Conservation (phyloP, 2,329 filamentous ascomycete species). For the Xylariomycetidae sp. region DNA sequence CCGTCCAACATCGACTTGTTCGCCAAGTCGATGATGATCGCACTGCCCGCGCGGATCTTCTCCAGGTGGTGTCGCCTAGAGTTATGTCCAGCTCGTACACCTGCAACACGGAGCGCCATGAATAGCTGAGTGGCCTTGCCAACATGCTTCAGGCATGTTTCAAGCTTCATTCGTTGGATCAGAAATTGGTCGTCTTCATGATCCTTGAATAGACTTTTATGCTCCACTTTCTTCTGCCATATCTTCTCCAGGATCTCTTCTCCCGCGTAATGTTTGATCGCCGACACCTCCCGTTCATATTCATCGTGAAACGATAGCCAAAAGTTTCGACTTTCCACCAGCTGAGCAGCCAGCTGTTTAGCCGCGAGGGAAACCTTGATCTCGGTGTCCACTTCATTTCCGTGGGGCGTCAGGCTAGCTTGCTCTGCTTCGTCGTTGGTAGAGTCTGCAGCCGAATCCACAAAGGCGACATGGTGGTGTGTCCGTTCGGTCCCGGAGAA, state of each 20-base stretch:
- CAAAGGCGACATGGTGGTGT: too few relatives aligned
- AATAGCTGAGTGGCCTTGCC: conserved; percentile 15
- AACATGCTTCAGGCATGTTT: conserved; percentile 18
- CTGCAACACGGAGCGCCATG: conserved; percentile 3
- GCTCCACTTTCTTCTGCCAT: conserved; percentile 21
- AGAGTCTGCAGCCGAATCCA: too few relatives aligned
- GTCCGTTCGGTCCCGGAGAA: too few relatives aligned
- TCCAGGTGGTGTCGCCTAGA: conserved; percentile 17
- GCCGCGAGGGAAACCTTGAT: conserved; percentile 21
- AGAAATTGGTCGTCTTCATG: conserved; percentile 13
- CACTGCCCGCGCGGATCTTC: conserved; percentile 16
- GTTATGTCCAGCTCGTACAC: conserved; percentile 11
- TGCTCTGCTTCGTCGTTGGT: too few relatives aligned
- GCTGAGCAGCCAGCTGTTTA: conserved; percentile 19
- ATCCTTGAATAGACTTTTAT: too few relatives aligned
- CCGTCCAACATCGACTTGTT: conserved; percentile 13
- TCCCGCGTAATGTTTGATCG: conserved; percentile 18
- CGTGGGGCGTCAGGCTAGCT: too few relatives aligned
- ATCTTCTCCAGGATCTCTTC: conserved; percentile 18
- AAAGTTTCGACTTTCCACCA: conserved; percentile 18
- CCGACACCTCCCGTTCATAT: conserved; percentile 18
- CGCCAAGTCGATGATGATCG: conserved; percentile 15
- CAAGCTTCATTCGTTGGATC: conserved; percentile 20
- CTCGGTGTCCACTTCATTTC: too few relatives aligned
- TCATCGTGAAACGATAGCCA: conserved; percentile 17